Conservation (phyloP, 352 stramenopile species). For the Phytophthora fragariaefolia region DNA sequence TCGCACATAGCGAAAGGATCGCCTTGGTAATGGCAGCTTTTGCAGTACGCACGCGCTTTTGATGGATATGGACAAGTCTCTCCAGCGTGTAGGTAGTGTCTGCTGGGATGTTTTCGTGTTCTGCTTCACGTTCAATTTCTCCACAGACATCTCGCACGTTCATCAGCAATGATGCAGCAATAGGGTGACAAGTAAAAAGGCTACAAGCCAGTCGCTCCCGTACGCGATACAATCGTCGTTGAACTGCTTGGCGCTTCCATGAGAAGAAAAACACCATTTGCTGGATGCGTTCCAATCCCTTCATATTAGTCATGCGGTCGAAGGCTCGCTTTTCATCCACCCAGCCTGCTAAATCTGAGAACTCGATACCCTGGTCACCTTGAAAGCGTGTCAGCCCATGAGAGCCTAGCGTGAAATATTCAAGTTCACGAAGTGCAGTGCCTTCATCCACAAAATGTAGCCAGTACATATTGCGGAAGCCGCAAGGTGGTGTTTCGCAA, state of each 20-base stretch:
- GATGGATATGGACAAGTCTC: constrained; percentile 20
- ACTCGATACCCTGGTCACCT: constrained; percentile 49
- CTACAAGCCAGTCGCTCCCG: constrained; percentile 47
- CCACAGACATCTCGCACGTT: constrained; percentile 30
- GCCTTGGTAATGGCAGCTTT: constrained; percentile 22
- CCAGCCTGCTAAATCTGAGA: constrained; percentile 59
- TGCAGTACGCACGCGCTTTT: constrained; percentile 16
- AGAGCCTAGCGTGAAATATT: constrained; percentile 69
- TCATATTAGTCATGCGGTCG: constrained; percentile 75
- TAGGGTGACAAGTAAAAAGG: constrained; percentile 57
- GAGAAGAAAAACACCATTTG: constrained; percentile 79
- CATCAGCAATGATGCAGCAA: constrained; percentile 45
- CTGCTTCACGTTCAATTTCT: constrained; percentile 29
- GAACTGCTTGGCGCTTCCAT: constrained; percentile 67
- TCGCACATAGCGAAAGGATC: constrained; percentile 29
- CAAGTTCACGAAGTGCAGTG: constrained; percentile 23
- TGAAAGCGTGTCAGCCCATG: constrained; percentile 66
- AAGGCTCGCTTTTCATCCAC: constrained; percentile 77
- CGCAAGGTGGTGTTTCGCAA: constrained; percentile 50
- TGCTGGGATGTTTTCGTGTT: constrained; percentile 11
- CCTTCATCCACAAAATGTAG: constrained; percentile 55
- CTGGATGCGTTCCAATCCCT: constrained; percentile 65
- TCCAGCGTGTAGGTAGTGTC: constrained; percentile 32
- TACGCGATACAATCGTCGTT: constrained; percentile 47
- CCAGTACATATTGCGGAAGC: constrained; percentile 77